Conservation (phyloP, 345 rosid genomes). For the Bretschneidera sinensis region DNA sequence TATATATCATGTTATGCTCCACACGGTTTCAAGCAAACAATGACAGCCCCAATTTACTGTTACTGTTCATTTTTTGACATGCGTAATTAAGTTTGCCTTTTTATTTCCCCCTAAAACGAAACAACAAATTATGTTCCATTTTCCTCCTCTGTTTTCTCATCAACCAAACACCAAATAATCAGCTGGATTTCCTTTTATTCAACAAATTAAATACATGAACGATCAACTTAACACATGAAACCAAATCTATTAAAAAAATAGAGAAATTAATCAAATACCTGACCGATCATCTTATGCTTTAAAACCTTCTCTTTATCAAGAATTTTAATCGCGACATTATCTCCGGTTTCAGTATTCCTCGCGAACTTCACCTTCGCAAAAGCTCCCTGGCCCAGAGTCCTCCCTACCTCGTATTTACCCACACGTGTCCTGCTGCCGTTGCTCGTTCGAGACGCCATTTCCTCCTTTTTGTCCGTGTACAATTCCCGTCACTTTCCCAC, state of each 20-base stretch:
- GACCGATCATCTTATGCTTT: conserved; percentile 88
- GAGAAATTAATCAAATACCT: conserved; percentile 35
- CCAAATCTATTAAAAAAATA: neutral
- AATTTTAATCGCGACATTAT: conserved; percentile 83
- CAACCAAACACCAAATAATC: neutral
- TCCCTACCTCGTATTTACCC: conserved; percentile 94
- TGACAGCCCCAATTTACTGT: neutral
- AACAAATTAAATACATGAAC: neutral
- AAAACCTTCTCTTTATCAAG: conserved; percentile 91
- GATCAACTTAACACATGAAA: neutral
- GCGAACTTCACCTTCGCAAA: conserved; percentile 99
- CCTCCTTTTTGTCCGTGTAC: neutral
- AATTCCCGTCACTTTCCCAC: neutral
- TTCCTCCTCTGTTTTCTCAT: neutral
- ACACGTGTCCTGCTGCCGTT: conserved; percentile 67
- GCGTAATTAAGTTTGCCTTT: neutral
- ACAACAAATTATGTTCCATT: too few species aligned
- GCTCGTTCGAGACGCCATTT: conserved; percentile 46
- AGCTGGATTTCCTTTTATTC: neutral
- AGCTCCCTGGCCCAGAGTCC: conserved; percentile 92
- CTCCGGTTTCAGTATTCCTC: conserved; percentile 58
- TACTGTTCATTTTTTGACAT: neutral
- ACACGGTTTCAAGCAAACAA: neutral
- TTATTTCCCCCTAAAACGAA: neutral
- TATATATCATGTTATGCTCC: neutral